Conservation (phyloP, 441 rosid species). For the Daphne laureola region DNA sequence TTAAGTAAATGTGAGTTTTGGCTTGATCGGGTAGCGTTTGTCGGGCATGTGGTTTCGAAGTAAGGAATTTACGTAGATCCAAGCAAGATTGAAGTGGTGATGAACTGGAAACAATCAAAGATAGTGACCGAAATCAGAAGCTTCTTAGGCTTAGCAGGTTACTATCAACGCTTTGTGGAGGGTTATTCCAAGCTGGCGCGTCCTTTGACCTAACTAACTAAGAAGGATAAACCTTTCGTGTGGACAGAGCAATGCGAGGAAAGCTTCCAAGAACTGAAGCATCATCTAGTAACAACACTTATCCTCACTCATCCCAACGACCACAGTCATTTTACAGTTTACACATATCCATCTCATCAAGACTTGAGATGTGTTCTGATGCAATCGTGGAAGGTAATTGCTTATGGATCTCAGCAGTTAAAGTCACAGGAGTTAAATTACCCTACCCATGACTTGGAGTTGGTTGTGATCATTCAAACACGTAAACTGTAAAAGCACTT, state of each 20-base stretch:
- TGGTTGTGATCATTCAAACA: not conserved
- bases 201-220: not conserved
- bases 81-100: not conserved
- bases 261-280: constrained; percentile 10
- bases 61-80: not conserved
- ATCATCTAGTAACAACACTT: not conserved
- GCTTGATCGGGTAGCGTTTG: not conserved
- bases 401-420: constrained; percentile 2
- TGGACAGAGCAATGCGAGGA: constrained; percentile 4
- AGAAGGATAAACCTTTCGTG: not conserved
- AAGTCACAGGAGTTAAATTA: not conserved
- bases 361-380: constrained; percentile 5
- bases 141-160: not conserved
- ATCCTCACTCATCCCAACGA: not conserved
- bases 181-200: no score
- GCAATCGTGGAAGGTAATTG: not conserved
- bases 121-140: not conserved
- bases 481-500: constrained; percentile 1
- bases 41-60: not conserved
- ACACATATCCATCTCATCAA: not conserved
- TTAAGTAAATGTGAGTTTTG: not conserved
- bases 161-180: no score
- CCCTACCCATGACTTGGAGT: not conserved
- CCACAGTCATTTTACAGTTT: not conserved
- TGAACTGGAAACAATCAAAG: not conserved